phyloP scores from a whole-genome alignment of 2,329 filamentous ascomycete genomes.

The Pseudogymnoascus sp. region DNA sequence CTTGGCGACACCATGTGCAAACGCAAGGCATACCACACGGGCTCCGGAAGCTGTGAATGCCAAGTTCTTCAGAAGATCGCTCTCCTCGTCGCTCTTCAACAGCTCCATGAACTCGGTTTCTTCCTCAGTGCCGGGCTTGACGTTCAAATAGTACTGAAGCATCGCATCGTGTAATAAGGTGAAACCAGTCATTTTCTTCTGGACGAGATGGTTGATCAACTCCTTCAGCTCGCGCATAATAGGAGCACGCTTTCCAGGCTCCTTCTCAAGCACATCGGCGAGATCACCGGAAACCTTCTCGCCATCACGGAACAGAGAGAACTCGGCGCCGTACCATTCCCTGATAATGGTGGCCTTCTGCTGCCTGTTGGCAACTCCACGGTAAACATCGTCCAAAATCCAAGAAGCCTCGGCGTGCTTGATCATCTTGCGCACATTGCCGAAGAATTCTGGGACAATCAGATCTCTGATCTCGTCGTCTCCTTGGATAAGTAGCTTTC shows the following conservation, averaged over 20 bases:
- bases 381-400: conserved; percentile 96
- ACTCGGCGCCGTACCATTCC: conserved; percentile 96
- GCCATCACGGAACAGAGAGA: conserved; percentile 64
- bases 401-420: conserved; percentile 94
- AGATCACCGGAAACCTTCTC: conserved; percentile 54
- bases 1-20: conserved; percentile 84
- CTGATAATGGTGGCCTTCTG: conserved; percentile 80
- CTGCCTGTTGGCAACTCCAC: conserved; percentile 73
- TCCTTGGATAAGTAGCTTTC: conserved; percentile 89
- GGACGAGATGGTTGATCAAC: conserved; percentile 84
- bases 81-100: conserved; percentile 84
- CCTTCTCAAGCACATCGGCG: conserved; percentile 62
- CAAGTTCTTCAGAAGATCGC: conserved; percentile 87
- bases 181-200: conserved; percentile 95
- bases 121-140: conserved; percentile 69
- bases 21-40: conserved; percentile 68
- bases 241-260: conserved; percentile 77
- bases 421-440: conserved; percentile 84
- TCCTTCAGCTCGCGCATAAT: conserved; percentile 81
- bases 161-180: conserved; percentile 98
- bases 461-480: conserved; percentile 79
- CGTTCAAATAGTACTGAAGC: conserved; percentile 88
- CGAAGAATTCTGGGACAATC: conserved; percentile 91
- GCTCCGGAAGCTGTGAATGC: conserved; percentile 90
- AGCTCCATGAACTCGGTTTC: conserved; percentile 82